Evolutionary conservation across 192 early-diverging fungal genomes (phyloP), one percentile per base, ranked within the genome.

Genomic region (Coemansia sp.): DNA sequence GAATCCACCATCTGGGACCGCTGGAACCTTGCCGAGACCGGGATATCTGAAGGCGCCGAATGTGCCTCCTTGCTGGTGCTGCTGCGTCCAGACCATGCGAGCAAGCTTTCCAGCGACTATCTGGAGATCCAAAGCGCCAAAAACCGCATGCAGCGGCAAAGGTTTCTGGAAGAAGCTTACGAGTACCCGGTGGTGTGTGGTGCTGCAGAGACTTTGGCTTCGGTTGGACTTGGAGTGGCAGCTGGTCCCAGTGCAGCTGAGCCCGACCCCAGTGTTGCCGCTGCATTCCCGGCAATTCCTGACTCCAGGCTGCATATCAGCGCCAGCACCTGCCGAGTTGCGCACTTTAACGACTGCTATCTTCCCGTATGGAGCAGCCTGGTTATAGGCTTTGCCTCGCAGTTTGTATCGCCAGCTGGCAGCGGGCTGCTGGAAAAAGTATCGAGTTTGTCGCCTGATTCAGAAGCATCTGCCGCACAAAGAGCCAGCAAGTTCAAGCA

Each of bases 1-100:
- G 83, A 82, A 8, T 56, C 62, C 38, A 77, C 81, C 3, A 81
- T 94, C 8, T 80, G 84, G 52, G 57, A 64, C 20, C 40, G 76
- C 14, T 71, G 68, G 76, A 32, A 52, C 3, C 26, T 59, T n/a
- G 18, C 42, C 17, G 50, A 6, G 6, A 72, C 76, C 0, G 65
- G 45, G 5, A 23, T 79, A 1, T 18, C 57, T 0, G 64, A 79
- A 17, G 76, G 68, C 17, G 69, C 65, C 5, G 69, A 71, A 30
- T 71, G 69, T 40, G 69, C 66, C 2, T 64, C 68, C 28, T 15
- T 79, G 60, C 54, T 79, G 28, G 76, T 72, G 30, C 53, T 72
- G 8, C 44, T 79, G 26, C 57, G 57, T 1, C 69, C 76, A 0
- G 64, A 79, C 28, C 36, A 39, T 6, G 58, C 60, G 0, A 5